Base-by-base conservation (phyloP, 1,139 yeast genomes). In the Debaryomyces singareniensis region DNA sequence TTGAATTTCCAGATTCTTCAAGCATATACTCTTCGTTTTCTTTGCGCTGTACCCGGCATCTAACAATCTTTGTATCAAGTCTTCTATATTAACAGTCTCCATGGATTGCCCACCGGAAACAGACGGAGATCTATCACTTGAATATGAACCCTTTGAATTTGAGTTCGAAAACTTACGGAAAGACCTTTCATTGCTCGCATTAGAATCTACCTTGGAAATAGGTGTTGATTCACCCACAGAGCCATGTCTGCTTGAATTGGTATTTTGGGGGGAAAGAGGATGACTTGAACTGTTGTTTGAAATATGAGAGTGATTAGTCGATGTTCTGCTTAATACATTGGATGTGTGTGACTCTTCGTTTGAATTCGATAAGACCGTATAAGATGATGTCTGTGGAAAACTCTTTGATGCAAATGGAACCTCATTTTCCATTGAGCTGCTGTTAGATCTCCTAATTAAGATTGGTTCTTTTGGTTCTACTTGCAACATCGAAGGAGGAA, bases 1-100 rank as follows among this genome's bases (percentile, higher is more conserved):
- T 29, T 86, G 84, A 42, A 91, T 89, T 51, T 91, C 98, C 9
- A 80, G 68, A 53, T 81, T 85, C 49, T 91, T 91, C 35, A 91
- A 61, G 54, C 96, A 87, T 27, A 91, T 85, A 35, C 77, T 78
- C 50, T 89, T 85, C 5, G 96, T 85, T 45, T 95, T 71, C 53
- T 91, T 89, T 10, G 96, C 97, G 15, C 89, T 74, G 55, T 91
- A 91, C 5, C 98, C 98, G 0, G 96, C 96, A 57, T 91, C 98
- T 39, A 91, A 67, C 39, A 91, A 64, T 45, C 94, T 65, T 58
- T 87, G 96, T 36, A 91, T 91, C 31, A 86, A 68, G 47, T 85
- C 94, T 56, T 91, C 98, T 33, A 91, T 72, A 51, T 87, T 86
- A 27, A 84, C 65, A 16, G 75, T 9, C 13, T 23, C 25, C 13